Conservation (phyloP, 768 basidiomycete species). For the Leccinum barrowsii region DNA sequence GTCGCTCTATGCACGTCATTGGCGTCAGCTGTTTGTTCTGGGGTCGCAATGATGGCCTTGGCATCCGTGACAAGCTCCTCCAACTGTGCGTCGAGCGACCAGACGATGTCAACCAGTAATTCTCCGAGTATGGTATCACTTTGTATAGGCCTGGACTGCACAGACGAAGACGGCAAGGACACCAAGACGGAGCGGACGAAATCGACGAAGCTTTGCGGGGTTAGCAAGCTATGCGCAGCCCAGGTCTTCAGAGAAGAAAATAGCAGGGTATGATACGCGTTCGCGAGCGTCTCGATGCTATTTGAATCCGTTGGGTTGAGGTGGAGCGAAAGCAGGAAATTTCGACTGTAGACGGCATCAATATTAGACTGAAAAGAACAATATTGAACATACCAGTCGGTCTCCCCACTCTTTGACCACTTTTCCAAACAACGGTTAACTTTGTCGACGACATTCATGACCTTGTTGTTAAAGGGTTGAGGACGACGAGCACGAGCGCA, state of each 20-base stretch:
- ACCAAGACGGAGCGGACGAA: constrained; percentile 63
- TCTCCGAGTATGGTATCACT: constrained; percentile 56
- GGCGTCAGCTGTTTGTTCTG: constrained; percentile 21
- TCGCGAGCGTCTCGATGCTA: constrained; percentile 55
- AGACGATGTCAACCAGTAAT: constrained; percentile 72
- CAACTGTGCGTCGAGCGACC: constrained; percentile 74
- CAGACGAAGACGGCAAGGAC: constrained; percentile 65
- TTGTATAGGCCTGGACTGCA: constrained; percentile 33
- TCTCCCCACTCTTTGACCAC: constrained; percentile 60
- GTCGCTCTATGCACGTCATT: constrained; percentile 32
- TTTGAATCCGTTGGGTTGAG: constrained; percentile 52
- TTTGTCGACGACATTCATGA: constrained; percentile 59
- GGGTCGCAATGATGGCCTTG: constrained; percentile 38
- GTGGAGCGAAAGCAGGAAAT: constrained; percentile 57
- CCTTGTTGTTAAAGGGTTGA: constrained; percentile 9
- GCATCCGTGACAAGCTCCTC: constrained; percentile 66
- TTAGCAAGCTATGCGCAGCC: constrained; percentile 45
- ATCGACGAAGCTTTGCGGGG: constrained; percentile 49
- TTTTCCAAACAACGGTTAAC: constrained; percentile 47
- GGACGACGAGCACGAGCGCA: constrained; percentile 15
- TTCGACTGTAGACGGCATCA: constrained; percentile 44
- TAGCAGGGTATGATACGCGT: constrained; percentile 67
- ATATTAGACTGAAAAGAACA: constrained; percentile 12
- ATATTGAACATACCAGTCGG: constrained; percentile 50
- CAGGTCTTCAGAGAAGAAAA: constrained; percentile 56